Base-by-base conservation (phyloP, 1,139 yeast species). In the Yamadazyma friedrichii region DNA sequence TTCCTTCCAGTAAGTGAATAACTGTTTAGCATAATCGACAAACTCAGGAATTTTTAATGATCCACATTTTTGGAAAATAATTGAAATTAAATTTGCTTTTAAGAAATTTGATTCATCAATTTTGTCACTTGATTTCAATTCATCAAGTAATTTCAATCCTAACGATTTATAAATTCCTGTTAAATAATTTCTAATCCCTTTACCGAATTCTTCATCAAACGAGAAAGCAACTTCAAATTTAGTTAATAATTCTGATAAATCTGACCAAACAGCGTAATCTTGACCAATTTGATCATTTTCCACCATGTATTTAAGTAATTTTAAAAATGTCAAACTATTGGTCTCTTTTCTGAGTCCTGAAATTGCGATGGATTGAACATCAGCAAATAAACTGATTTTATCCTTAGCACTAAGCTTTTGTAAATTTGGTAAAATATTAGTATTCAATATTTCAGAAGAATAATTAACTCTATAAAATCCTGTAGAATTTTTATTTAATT, bases 391-490 rank as follows among this genome's bases (percentile, higher is more conserved):
- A 3, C 88, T 89, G 46, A 84, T 78, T 53, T 78, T 78, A 56
- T 85, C 91, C 41, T 74, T 74, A 6, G 77, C 60, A 3, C 83
- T 66, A 35, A 84, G 64, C 41, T 67, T 57, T 32, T 62, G 64
- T 41, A 77, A 65, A 41, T 70, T 61, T 2, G 73, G 63, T 36
- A 78, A 61, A 40, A 81, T 70, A 38, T 67, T 61, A 8, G 63
- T 57, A 28, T 63, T 55, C 50, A 82, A 65, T 15, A 84, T 61
- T 9, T 61, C 61, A 3, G 73, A 64, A 20, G 82, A 75, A 58
- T 85, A 86, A 50, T 76, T 74, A 40, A 83, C 88, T 44, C 93
- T 74, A 58, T 79, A 84, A 39, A 82, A 79, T 1, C 88, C 91
- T 29, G 67, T 63, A 10, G 83, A 75, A 52, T 82, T 74, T 45